Conservation (phyloP, 306 rosid species). For the Luffa aegyptiaca region DNA sequence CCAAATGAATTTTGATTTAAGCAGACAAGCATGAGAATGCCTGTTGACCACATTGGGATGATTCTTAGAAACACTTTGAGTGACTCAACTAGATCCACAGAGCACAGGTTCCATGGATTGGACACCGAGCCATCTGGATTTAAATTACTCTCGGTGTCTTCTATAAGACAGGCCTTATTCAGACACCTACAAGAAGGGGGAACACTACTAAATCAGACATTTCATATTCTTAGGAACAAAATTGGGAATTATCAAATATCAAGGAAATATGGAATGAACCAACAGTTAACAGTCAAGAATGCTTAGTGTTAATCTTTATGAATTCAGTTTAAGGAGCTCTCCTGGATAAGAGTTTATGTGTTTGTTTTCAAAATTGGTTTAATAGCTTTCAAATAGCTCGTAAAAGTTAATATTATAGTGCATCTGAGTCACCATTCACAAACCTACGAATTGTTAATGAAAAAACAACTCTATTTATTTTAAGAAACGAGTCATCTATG, state of each 20-base stretch:
- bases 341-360: background rate
- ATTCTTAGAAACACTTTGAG: background rate
- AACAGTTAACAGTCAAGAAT: background rate
- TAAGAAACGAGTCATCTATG: background rate
- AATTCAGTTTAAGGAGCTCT: background rate
- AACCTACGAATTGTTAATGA: background rate
- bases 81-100: constrained; percentile 6
- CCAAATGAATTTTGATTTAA: background rate
- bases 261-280: background rate
- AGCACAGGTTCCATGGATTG: constrained; percentile 9
- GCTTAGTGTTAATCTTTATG: background rate
- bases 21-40: constrained; percentile 5
- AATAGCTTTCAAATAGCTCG: background rate
- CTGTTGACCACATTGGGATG: constrained; percentile 5
- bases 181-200: background rate
- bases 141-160: background rate
- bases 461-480: background rate
- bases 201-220: background rate
- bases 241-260: background rate
- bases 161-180: constrained; percentile 1
- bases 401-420: too few relatives aligned
- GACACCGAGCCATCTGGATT: constrained; percentile 4
- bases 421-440: background rate
- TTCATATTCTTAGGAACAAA: background rate
- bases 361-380: background rate